These are phyloP conservation scores for Fraxinus platypoda DNA, from an alignment of 305 asterid species.

Conservation along the genomic window DNA sequence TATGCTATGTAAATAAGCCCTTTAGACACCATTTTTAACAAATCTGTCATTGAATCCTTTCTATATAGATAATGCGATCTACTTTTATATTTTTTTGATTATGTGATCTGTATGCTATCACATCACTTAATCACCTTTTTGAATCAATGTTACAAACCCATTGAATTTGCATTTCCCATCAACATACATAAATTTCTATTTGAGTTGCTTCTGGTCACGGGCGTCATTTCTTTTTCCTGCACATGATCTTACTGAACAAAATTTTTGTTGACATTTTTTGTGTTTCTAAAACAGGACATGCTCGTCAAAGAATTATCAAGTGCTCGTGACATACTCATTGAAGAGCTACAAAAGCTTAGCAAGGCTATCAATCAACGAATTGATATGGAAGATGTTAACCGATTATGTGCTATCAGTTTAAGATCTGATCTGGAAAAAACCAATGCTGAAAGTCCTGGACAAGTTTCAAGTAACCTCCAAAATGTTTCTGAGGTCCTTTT, in stretches of 20 bases:
- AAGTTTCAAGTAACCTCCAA: slow-evolving; percentile 38
- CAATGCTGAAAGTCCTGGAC: slow-evolving; percentile 45
- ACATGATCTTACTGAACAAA: slow-evolving; percentile 7
- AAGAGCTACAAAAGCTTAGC: slow-evolving; percentile 80
- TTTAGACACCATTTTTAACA: background rate
- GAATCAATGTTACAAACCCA: slow-evolving; percentile 9
- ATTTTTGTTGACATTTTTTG: slow-evolving; percentile 16
- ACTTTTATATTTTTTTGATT: background rate
- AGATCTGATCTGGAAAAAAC: slow-evolving; percentile 34
- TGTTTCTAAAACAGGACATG: slow-evolving; percentile 48
- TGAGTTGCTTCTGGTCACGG: background rate
- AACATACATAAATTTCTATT: slow-evolving; percentile 1
- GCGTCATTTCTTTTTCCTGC: slow-evolving; percentile 15
- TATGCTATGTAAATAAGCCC: background rate
- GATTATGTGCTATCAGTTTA: slow-evolving; percentile 39
- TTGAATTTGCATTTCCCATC: slow-evolving; percentile 10
- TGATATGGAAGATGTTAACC: slow-evolving; percentile 49
- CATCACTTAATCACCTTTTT: background rate
- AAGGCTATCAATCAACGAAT: slow-evolving; percentile 67
- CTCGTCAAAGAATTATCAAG: slow-evolving; percentile 65
- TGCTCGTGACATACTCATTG: slow-evolving; percentile 74
- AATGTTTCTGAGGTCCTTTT: slow-evolving; percentile 48
- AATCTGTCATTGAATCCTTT: background rate
- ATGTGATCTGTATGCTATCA: background rate
- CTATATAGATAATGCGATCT: background rate